Percentiles rank a stretch among this genome's conserved stretches.
Evolutionary conservation across 2,329 filamentous ascomycete genomes (phyloP).

Genomic region (Pseudocercospora vitis): DNA sequence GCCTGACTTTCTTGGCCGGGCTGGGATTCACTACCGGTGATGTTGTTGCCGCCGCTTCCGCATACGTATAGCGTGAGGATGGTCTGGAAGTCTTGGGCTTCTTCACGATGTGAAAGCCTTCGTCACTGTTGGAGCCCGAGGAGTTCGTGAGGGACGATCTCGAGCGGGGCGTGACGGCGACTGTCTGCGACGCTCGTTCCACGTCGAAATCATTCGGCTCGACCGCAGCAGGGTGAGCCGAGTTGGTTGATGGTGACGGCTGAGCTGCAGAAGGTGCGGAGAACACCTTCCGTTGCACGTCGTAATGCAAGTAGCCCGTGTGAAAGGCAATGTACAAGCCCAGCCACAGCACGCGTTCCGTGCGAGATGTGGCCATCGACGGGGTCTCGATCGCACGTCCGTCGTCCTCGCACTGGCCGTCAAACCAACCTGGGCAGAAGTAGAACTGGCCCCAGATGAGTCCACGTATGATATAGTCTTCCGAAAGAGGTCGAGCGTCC

Average conservation of each 20-base stretch:
- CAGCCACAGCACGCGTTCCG: constrained; percentile 31
- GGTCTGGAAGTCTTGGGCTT: neutral
- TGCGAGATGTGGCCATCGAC: constrained; percentile 19
- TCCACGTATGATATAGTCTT: constrained; percentile 68
- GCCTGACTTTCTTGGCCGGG: neutral
- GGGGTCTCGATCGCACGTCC: constrained; percentile 39
- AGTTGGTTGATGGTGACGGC: neutral
- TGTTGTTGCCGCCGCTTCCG: neutral
- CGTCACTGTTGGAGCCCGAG: constrained; percentile 19
- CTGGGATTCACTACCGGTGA: neutral
- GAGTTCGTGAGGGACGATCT: constrained; percentile 12
- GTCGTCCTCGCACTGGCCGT: constrained; percentile 64
- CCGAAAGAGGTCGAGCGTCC: constrained; percentile 59
- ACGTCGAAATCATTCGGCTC: constrained; percentile 8
- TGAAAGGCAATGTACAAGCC: constrained; percentile 32
- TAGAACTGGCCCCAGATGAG: constrained; percentile 61
- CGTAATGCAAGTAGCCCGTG: constrained; percentile 26
- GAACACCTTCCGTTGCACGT: constrained; percentile 24
- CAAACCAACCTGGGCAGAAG: constrained; percentile 62
- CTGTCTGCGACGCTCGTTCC: constrained; percentile 6
- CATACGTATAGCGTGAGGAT: neutral
- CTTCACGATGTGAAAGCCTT: constrained; percentile 26
- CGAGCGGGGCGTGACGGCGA: neutral
- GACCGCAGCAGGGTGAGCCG: constrained; percentile 15
- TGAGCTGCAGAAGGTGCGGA: constrained; percentile 12